These are phyloP conservation scores for Tagetes erecta DNA, from an alignment of 129 eudicot species.

Conservation along the genomic window DNA sequence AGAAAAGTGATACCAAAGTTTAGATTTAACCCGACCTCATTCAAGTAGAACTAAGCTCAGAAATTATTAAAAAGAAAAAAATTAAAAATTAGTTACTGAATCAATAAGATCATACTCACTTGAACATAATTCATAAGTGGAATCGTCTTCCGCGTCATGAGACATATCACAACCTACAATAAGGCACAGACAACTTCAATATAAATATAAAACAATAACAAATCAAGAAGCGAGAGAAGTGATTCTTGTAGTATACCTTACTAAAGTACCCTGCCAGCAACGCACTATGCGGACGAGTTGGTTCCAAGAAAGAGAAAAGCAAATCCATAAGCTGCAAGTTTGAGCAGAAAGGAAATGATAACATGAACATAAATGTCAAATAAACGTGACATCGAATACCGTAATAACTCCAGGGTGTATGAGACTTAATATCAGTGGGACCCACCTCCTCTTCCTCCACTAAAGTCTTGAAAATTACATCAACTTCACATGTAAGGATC, in stretches of 20 bases:
- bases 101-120: slow-evolving; percentile 42
- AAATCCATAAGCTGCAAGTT: slow-evolving; percentile 72
- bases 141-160: slow-evolving; percentile 79
- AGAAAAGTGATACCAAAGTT: too few relatives aligned
- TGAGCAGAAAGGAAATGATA: neutral
- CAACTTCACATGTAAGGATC: slow-evolving; percentile 82
- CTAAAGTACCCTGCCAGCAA: slow-evolving; percentile 89
- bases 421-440: slow-evolving; percentile 4
- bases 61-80: too few relatives aligned
- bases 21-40: too few relatives aligned
- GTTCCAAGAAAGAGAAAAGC: slow-evolving; percentile 87
- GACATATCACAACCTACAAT: slow-evolving; percentile 77
- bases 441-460: slow-evolving; percentile 87
- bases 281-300: slow-evolving; percentile 75
- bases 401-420: neutral
- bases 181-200: neutral
- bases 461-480: slow-evolving; percentile 72
- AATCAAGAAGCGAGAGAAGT: neutral
- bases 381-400: slow-evolving; percentile 4
- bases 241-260: slow-evolving; percentile 47
- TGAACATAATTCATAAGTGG: slow-evolving; percentile 87
- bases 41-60: too few relatives aligned
- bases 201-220: neutral
- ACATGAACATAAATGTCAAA: slow-evolving; percentile 5
- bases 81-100: too few relatives aligned